Evolutionary conservation across 1,284 basidiomycete genomes (phyloP).

Genomic region (Cronartium quercuum): DNA sequence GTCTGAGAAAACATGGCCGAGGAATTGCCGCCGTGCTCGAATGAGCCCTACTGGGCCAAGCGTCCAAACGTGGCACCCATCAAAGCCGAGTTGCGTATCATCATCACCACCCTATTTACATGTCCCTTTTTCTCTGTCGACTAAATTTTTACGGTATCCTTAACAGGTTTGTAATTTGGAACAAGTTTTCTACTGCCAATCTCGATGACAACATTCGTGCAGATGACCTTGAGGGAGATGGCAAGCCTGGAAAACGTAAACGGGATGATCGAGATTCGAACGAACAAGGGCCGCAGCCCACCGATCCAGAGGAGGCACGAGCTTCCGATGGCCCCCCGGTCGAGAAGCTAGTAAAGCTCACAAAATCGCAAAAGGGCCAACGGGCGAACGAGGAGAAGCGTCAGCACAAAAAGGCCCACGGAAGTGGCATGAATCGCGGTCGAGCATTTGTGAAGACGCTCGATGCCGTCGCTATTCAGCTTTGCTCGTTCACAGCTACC

Average conservation of each 20-base stretch:
- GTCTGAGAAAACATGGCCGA: no score
- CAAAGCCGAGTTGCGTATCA: constrained; percentile 60
- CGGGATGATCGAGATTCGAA: constrained; percentile 34
- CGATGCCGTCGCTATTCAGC: constrained; percentile 44
- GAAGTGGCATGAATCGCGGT: not conserved
- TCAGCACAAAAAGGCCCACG: constrained; percentile 51
- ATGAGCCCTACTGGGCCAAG: constrained; percentile 48
- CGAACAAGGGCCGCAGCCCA: constrained; percentile 64
- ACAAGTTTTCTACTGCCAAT: constrained; percentile 57
- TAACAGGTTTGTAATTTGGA: constrained; percentile 58
- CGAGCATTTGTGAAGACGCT: constrained; percentile 42
- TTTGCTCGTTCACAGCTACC: constrained; percentile 46
- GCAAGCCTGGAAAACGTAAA: constrained; percentile 38
- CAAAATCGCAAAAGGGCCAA: constrained; percentile 60
- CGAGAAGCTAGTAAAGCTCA: constrained; percentile 54
- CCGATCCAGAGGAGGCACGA: not conserved
- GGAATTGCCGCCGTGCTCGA: no score
- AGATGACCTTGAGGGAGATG: not conserved
- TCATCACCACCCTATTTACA: not conserved
- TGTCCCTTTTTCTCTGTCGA: not conserved
- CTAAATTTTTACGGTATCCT: constrained; percentile 15
- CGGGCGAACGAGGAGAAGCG: constrained; percentile 54
- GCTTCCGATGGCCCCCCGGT: not conserved
- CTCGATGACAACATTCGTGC: not conserved
- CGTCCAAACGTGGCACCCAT: constrained; percentile 56